These are phyloP conservation scores for Salvia hispanica DNA, from an alignment of 257 asterid species.

Conservation along the genomic window DNA sequence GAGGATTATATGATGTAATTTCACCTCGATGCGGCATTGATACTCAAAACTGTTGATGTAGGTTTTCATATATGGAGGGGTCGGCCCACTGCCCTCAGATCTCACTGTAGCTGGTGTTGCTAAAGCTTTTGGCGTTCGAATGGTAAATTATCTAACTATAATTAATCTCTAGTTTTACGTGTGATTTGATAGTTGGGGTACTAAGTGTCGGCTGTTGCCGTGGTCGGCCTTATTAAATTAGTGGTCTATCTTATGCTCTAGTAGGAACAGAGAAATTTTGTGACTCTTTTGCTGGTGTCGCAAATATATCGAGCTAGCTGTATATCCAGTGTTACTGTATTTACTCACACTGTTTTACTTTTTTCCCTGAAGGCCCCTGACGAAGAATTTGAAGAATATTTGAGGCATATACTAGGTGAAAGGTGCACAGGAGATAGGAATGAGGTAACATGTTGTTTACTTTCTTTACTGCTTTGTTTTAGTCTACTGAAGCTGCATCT, in stretches of 20 bases:
- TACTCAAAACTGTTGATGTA: constrained; percentile 31
- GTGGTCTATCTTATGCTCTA: neutral
- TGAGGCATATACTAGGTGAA: constrained; percentile 80
- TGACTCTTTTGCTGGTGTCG: neutral
- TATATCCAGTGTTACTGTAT: constrained; percentile 5
- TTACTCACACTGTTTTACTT: constrained; percentile 7
- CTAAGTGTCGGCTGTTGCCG: too few relatives aligned
- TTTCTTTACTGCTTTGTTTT: constrained; percentile 17
- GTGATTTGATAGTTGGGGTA: neutral
- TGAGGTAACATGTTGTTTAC: constrained; percentile 51
- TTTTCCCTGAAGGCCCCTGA: constrained; percentile 74
- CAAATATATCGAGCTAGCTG: neutral
- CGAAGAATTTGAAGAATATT: constrained; percentile 93
- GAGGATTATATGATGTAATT: neutral
- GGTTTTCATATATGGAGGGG: constrained; percentile 93
- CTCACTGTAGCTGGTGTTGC: constrained; percentile 91
- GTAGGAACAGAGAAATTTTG: constrained; percentile 2
- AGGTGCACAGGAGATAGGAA: constrained; percentile 84
- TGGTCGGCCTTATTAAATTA: neutral
- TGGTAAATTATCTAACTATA: constrained; percentile 42
- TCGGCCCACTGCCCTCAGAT: constrained; percentile 93
- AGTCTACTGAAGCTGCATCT: neutral
- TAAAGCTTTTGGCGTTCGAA: constrained; percentile 93
- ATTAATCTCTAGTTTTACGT: neutral
- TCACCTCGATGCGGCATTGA: neutral